Conservation (phyloP, 192 early-diverging fungal genomes). For the Oehlia diaphana region DNA sequence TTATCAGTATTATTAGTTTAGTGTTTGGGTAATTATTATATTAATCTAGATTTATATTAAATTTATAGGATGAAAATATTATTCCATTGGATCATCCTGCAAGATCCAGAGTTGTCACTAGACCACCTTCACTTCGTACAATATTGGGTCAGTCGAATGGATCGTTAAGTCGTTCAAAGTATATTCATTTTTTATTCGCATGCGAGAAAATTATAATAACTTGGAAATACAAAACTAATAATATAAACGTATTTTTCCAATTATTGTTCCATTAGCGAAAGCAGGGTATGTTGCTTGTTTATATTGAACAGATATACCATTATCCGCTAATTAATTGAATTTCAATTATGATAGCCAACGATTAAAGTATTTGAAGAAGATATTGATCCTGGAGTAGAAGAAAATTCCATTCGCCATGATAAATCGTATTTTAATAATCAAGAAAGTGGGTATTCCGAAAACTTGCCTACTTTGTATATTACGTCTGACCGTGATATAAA, state of each 20-base stretch:
- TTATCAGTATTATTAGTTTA: background rate
- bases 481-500: constrained; percentile 20
- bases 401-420: constrained; percentile 18
- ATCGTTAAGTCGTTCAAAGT: background rate
- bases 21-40: background rate
- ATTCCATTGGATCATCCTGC: constrained; percentile 55
- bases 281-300: background rate
- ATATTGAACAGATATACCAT: background rate
- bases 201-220: background rate
- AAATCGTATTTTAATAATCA: constrained; percentile 4
- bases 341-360: constrained; percentile 51
- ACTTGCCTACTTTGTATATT: background rate
- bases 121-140: constrained; percentile 27
- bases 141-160: constrained; percentile 14
- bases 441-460: constrained; percentile 28
- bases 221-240: background rate
- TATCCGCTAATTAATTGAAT: background rate
- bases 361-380: constrained; percentile 76
- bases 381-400: constrained; percentile 62
- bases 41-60: background rate
- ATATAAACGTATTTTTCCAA: background rate
- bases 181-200: background rate
- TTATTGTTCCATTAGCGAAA: background rate
- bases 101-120: constrained; percentile 41
- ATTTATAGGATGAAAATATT: constrained; percentile 50